A percentile compares a stretch with the other conserved stretches of the same genome.
Evolutionary conservation across 495 filamentous ascomycete species (phyloP).

Genomic region (Recurvomyces mirabilis): DNA sequence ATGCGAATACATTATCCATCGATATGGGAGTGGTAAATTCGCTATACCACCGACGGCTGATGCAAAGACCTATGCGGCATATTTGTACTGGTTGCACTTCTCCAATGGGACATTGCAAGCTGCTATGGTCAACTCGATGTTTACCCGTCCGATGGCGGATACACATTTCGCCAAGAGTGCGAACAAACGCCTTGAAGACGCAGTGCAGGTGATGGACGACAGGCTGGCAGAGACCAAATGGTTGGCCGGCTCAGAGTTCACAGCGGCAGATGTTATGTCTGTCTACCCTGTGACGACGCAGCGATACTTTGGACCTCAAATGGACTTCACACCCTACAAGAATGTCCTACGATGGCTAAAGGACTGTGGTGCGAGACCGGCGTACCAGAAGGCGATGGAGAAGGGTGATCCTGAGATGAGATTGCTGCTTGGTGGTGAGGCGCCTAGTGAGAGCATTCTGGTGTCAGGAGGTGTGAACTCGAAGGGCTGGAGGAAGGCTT

Average conservation of each 20-base stretch:
- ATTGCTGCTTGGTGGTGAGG: not conserved
- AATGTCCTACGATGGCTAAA: conserved; percentile 22
- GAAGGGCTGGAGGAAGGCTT: conserved; percentile 4
- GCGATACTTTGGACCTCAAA: conserved; percentile 2
- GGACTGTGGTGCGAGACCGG: conserved; percentile 19
- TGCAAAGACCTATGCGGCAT: conserved; percentile 1
- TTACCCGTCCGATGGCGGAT: not conserved
- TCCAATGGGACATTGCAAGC: not conserved
- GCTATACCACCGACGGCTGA: not conserved
- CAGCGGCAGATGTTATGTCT: conserved; percentile 5
- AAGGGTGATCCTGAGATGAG: conserved; percentile 22
- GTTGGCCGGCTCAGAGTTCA: conserved; percentile 1
- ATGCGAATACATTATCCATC: conserved; percentile 4
- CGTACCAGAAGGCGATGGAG: conserved; percentile 23
- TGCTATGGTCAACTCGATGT: not conserved
- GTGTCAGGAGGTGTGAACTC: not conserved
- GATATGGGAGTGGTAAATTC: not conserved
- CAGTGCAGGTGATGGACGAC: conserved; percentile 4
- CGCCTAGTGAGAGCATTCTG: conserved; percentile 1
- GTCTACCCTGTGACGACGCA: conserved; percentile 8
- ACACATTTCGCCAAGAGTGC: not conserved
- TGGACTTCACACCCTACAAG: conserved; percentile 22
- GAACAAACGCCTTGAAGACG: not conserved
- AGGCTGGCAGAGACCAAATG: not conserved
- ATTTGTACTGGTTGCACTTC: conserved; percentile 9